Conservation (phyloP, 1,139 yeast species). For the Hemisphaericaspora xylofermentans region DNA sequence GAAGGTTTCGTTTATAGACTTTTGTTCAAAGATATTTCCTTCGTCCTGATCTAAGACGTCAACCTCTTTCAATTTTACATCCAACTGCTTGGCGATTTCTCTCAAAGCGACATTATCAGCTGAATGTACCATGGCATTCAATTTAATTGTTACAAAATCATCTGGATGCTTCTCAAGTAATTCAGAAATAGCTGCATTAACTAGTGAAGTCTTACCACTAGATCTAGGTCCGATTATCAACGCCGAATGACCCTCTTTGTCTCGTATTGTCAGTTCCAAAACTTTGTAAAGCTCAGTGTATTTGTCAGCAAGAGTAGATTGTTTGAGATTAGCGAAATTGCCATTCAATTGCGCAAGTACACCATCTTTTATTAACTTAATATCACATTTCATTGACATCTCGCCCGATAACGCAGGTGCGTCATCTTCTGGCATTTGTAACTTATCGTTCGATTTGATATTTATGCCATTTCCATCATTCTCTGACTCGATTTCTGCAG, state of each 20-base stretch:
- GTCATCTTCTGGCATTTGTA: too few species aligned
- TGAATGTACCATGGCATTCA: constrained; percentile 71
- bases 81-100: constrained; percentile 84
- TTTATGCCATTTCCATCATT: neutral
- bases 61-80: constrained; percentile 35
- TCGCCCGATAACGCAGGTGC: neutral
- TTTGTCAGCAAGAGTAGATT: constrained; percentile 29
- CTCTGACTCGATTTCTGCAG: neutral
- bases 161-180: constrained; percentile 38
- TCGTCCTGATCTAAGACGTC: constrained; percentile 14
- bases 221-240: constrained; percentile 79
- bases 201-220: constrained; percentile 68
- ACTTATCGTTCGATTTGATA: too few species aligned
- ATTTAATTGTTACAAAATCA: constrained; percentile 58
- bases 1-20: constrained; percentile 43
- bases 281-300: constrained; percentile 52
- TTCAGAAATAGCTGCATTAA: constrained; percentile 56
- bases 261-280: constrained; percentile 63
- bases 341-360: constrained; percentile 24
- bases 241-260: constrained; percentile 79
- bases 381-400: constrained; percentile 13
- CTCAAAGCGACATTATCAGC: constrained; percentile 80
- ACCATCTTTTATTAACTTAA: constrained; percentile 16
- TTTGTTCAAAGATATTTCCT: constrained; percentile 37
- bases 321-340: constrained; percentile 18